These are phyloP conservation scores for Daldinia sp. DNA, from an alignment of 2,329 filamentous ascomycete genomes.

Conservation along the genomic window DNA sequence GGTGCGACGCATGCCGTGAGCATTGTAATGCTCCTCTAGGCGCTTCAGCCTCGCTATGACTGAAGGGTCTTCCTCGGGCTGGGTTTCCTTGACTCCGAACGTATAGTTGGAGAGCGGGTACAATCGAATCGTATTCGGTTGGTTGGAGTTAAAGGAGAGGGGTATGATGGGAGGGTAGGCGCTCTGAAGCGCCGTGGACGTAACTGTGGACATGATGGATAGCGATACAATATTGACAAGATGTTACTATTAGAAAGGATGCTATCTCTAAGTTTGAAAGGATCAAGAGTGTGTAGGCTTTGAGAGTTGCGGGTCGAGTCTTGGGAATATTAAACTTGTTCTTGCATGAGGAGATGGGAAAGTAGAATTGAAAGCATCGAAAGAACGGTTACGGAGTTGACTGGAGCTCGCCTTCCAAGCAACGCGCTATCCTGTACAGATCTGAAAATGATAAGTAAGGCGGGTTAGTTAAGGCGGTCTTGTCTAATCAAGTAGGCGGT, in stretches of 20 bases:
- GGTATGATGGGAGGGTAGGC: conserved; percentile 81
- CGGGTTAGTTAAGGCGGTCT: not conserved
- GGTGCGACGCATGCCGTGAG: conserved; percentile 95
- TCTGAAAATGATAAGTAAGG: not conserved
- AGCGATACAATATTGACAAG: not conserved
- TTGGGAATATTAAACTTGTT: not conserved
- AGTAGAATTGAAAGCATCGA: not conserved
- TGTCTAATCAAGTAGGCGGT: conserved; percentile 4
- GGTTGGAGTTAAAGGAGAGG: conserved; percentile 85
- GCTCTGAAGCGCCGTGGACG: conserved; percentile 77
- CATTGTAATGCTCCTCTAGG: conserved; percentile 92
- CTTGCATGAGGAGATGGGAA: not conserved
- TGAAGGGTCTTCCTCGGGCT: conserved; percentile 96
- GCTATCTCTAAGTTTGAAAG: not conserved
- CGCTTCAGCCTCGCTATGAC: conserved; percentile 91
- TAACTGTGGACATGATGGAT: conserved; percentile 80
- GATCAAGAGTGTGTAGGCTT: not conserved
- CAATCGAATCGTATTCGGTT: conserved; percentile 87
- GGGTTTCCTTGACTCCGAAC: conserved; percentile 97
- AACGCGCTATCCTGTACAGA: not conserved
- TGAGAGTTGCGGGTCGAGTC: not conserved
- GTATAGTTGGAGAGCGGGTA: conserved; percentile 99
- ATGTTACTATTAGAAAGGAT: not conserved
- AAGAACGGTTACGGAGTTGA: not conserved
- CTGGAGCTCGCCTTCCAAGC: conserved; percentile 1